phyloP scores from a whole-genome alignment of 2,329 filamentous ascomycete species.

The Fusarium solani-melongenae region DNA sequence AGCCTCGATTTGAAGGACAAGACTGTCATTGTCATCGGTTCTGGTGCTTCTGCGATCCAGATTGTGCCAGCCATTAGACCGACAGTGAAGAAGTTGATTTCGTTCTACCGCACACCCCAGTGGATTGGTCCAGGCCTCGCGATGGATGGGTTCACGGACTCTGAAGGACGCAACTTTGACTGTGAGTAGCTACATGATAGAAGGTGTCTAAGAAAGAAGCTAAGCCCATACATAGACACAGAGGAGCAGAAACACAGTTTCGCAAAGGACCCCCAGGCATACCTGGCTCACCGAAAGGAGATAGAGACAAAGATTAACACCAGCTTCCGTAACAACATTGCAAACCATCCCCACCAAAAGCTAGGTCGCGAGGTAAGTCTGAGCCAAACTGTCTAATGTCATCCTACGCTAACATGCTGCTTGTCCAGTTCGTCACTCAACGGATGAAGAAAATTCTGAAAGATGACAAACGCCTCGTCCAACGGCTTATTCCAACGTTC shows the following conservation, averaged over 20 bases:
- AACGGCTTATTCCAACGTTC: slow-evolving; percentile 52
- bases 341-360: slow-evolving; percentile 10
- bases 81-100: slow-evolving; percentile 52
- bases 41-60: slow-evolving; percentile 64
- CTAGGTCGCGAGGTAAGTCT: not conserved
- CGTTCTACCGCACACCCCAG: slow-evolving; percentile 55
- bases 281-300: not conserved
- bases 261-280: not conserved
- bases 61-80: slow-evolving; percentile 52
- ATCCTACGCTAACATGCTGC: not conserved
- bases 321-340: slow-evolving; percentile 10
- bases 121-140: slow-evolving; percentile 53
- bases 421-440: slow-evolving; percentile 3
- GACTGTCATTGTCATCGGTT: slow-evolving; percentile 64
- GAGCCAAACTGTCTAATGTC: not conserved
- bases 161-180: slow-evolving; percentile 11
- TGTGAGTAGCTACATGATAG: not conserved
- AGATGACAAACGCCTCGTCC: slow-evolving; percentile 1
- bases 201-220: fast-evolving
- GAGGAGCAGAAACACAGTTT: slow-evolving; percentile 8
- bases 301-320: slow-evolving; percentile 15
- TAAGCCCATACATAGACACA: not conserved
- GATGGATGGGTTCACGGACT: slow-evolving; percentile 39
- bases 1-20: slow-evolving; percentile 60
- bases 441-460: slow-evolving; percentile 9